phyloP scores from a whole-genome alignment of 1,139 yeast genomes.

The Suhomyces panamericanus region DNA sequence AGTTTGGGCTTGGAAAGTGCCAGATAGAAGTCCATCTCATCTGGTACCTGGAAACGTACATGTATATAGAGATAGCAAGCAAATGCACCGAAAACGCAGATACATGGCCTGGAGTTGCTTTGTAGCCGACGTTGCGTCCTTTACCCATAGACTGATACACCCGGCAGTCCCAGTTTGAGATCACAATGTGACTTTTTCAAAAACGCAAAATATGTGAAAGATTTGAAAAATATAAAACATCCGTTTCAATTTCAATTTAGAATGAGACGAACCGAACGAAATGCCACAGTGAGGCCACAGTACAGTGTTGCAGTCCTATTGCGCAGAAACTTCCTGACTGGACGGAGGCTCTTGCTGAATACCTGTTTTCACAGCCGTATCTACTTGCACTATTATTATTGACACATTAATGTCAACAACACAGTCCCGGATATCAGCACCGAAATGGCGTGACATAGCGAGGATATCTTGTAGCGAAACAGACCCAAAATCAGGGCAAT shows the following conservation, averaged over 20 bases:
- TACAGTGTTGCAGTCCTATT: no score
- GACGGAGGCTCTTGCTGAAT: no score
- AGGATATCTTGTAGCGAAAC: no score
- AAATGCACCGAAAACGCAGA: background rate
- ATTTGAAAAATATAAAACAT: background rate
- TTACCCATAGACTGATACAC: no score
- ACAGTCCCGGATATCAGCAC: no score
- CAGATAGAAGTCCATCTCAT: background rate
- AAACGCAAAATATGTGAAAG: background rate
- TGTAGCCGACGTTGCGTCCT: background rate
- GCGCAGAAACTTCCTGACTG: no score
- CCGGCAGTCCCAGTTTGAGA: background rate
- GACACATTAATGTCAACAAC: no score
- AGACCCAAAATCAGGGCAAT: no score
- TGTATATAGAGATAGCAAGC: background rate
- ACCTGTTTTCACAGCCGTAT: no score
- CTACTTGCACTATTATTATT: no score
- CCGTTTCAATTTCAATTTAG: no score
- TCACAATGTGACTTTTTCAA: background rate
- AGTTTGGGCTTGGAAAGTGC: background rate
- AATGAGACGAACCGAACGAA: background rate
- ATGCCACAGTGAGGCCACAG: background rate
- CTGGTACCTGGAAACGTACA: background rate
- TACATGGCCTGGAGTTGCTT: background rate
- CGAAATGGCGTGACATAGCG: no score